phyloP scores from a whole-genome alignment of 371 early-diverging fungal genomes.

The Apophysomyces variabilis region DNA sequence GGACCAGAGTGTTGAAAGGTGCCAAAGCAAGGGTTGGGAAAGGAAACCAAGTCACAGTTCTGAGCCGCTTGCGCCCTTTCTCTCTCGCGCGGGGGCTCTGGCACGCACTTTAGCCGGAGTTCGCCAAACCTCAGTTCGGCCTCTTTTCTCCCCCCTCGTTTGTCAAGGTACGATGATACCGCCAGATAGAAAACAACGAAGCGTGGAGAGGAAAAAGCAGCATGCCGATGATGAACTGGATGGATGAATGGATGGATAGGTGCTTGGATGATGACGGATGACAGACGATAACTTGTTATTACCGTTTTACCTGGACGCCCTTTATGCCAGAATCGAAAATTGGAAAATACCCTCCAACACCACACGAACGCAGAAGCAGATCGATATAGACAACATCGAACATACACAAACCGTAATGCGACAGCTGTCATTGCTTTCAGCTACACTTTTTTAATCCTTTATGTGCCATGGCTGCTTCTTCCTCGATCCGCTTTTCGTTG shows the following conservation, averaged over 20 bases:
- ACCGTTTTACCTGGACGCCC: too few species aligned
- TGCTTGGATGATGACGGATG: too few species aligned
- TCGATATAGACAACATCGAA: too few species aligned
- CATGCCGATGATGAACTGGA: background rate
- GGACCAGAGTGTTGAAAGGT: background rate
- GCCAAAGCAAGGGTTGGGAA: background rate
- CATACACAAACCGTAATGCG: too few species aligned
- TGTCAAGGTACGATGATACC: slow-evolving; percentile 8
- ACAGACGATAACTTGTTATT: too few species aligned
- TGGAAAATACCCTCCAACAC: too few species aligned
- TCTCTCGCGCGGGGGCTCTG: background rate
- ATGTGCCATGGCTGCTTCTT: background rate
- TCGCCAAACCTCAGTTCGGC: background rate
- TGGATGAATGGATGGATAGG: background rate
- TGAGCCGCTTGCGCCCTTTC: background rate
- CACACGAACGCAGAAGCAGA: too few species aligned
- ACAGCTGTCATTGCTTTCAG: too few species aligned
- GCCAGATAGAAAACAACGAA: background rate
- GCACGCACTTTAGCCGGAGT: background rate
- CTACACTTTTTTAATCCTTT: background rate
- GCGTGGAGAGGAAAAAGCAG: slow-evolving; percentile 1
- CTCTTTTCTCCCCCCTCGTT: slow-evolving; percentile 4
- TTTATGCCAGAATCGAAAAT: too few species aligned
- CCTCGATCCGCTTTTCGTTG: too few species aligned
- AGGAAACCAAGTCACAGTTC: background rate